Percentiles rank a stretch among this genome's conserved stretches.
phyloP scores from a whole-genome alignment of 176 grass and related monocot species.

The Oropetium thomaeum region DNA sequence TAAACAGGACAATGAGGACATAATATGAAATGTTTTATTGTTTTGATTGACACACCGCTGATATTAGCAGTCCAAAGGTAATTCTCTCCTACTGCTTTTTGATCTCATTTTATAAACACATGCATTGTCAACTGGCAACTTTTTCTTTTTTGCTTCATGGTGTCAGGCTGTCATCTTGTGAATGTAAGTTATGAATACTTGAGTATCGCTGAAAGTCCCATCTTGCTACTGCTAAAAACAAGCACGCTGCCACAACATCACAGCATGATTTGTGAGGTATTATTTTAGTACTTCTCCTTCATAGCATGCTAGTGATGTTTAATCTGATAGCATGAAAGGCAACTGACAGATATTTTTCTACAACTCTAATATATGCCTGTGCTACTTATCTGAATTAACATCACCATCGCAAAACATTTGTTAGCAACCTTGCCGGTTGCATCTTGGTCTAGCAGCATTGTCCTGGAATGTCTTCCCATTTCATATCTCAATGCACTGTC shows the following conservation, averaged over 20 bases:
- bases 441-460: not conserved
- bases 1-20: not conserved
- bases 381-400: not conserved
- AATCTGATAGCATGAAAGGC: not conserved
- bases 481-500: not conserved
- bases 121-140: not conserved
- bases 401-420: not conserved
- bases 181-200: not conserved
- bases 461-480: not conserved
- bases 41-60: not conserved
- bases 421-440: not conserved
- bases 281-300: not conserved
- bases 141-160: not conserved
- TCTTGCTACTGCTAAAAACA: not conserved
- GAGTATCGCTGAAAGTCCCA: not conserved
- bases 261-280: not conserved
- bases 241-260: not conserved
- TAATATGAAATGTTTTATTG: not conserved
- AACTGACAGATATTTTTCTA: not conserved
- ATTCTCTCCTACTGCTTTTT: not conserved
- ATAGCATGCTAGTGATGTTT: not conserved
- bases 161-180: not conserved
- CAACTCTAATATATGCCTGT: not conserved
- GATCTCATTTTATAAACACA: not conserved
- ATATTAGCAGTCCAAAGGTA: slow-evolving; percentile 15